Percentiles rank a stretch among this genome's conserved stretches.
phyloP scores from a whole-genome alignment of 1,284 basidiomycete genomes.

The Vanrija humicola region DNA sequence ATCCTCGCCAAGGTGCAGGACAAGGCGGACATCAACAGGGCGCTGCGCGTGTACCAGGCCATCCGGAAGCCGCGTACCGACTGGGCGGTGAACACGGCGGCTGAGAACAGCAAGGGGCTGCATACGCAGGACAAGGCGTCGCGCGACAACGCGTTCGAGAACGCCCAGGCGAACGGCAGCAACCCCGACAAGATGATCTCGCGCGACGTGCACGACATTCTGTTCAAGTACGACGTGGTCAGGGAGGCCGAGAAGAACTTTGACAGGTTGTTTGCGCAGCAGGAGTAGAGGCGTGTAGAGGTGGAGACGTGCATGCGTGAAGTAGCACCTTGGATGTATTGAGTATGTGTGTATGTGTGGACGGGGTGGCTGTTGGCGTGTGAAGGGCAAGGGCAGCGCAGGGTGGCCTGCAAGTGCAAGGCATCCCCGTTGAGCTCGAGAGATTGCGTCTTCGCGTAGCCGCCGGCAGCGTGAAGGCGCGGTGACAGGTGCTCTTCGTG shows the following conservation, averaged over 20 bases:
- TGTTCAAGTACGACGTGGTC: slow-evolving; percentile 27
- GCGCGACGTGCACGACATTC: slow-evolving; percentile 23
- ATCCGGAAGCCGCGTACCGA: slow-evolving; percentile 47
- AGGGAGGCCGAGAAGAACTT: slow-evolving; percentile 26
- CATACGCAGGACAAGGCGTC: slow-evolving; percentile 34
- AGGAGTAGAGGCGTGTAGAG: no score
- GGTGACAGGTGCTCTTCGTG: no score
- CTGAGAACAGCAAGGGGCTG: slow-evolving; percentile 43
- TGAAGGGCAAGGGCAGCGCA: no score
- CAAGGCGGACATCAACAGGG: slow-evolving; percentile 40
- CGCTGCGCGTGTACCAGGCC: slow-evolving; percentile 42
- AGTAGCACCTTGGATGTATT: no score
- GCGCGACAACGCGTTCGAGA: slow-evolving; percentile 25
- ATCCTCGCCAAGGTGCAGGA: slow-evolving; percentile 36
- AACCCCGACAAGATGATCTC: slow-evolving; percentile 52
- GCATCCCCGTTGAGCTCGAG: no score
- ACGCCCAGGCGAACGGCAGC: slow-evolving; percentile 18
- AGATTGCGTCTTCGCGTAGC: no score
- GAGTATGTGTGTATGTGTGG: no score
- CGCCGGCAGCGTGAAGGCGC: no score
- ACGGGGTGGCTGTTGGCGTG: no score
- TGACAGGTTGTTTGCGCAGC: slow-evolving; percentile 11
- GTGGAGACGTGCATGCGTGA: no score
- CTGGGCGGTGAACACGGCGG: slow-evolving; percentile 40
- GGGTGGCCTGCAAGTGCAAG: no score